phyloP scores from a whole-genome alignment of 768 basidiomycete species.

The Suillus placidus region DNA sequence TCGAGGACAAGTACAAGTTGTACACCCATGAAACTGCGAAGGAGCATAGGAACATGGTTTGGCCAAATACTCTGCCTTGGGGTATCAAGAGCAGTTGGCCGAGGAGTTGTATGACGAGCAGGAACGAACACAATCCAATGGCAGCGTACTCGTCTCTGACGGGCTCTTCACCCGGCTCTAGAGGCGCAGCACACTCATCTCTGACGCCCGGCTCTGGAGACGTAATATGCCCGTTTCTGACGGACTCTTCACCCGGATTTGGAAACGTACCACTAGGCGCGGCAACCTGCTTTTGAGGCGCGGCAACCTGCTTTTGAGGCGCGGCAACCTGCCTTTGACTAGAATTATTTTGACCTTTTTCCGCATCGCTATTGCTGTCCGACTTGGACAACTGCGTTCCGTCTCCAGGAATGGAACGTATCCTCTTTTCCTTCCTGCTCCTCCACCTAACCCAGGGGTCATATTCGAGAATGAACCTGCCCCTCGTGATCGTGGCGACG shows the following conservation, averaged over 20 bases:
- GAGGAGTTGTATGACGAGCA: conserved; percentile 37
- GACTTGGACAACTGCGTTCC: neutral
- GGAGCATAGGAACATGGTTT: conserved; percentile 36
- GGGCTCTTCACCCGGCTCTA: neutral
- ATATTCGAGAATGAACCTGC: conserved; percentile 28
- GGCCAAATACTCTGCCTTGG: conserved; percentile 36
- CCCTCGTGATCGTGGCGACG: conserved; percentile 20
- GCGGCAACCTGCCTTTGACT: neutral
- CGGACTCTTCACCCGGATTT: neutral
- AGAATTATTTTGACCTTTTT: neutral
- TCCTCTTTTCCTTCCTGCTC: neutral
- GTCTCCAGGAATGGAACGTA: neutral
- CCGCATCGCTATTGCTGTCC: conserved; percentile 10
- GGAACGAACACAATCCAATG: conserved; percentile 33
- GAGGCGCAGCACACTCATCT: too few species aligned
- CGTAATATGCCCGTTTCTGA: too few species aligned
- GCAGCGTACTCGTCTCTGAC: conserved; percentile 12
- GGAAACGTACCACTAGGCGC: too few species aligned
- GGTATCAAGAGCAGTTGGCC: conserved; percentile 38
- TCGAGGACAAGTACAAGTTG: conserved; percentile 31
- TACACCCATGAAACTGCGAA: conserved; percentile 37
- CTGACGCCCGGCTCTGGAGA: neutral
- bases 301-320: neutral
- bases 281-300: too few species aligned
- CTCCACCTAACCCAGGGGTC: neutral